Conservation (phyloP, 306 rosid species). For the Benincasa hispida region DNA sequence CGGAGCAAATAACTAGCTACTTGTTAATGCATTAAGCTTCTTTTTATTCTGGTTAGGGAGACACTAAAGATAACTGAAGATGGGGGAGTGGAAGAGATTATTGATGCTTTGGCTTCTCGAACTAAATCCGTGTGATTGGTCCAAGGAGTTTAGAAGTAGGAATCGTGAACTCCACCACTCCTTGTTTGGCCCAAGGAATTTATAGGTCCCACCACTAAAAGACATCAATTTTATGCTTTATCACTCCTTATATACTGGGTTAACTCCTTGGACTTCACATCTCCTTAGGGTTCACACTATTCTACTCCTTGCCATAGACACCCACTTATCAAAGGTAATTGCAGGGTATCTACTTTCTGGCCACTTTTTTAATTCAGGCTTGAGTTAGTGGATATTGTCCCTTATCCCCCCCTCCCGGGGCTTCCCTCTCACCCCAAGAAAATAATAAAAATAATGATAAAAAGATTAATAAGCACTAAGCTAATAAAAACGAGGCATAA, state of each 20-base stretch:
- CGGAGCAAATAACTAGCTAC: neutral
- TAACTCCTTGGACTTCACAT: too few relatives aligned
- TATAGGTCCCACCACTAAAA: too few relatives aligned
- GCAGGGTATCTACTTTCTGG: neutral
- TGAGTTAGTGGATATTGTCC: neutral
- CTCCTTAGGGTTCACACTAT: too few relatives aligned
- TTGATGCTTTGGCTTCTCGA: neutral
- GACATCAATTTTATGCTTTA: too few relatives aligned
- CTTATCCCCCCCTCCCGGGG: neutral
- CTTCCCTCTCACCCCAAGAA: neutral
- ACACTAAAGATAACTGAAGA: neutral
- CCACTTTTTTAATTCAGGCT: neutral
- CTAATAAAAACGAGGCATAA: neutral
- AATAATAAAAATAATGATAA: conserved; percentile 3
- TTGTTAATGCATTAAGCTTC: neutral
- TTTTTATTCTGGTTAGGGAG: neutral
- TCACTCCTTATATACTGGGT: too few relatives aligned
- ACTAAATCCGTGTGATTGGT: too few relatives aligned
- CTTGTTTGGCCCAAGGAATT: too few relatives aligned
- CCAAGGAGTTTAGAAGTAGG: too few relatives aligned
- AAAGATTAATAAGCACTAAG: neutral
- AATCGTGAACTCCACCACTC: too few relatives aligned
- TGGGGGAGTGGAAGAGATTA: neutral
- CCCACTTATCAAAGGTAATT: neutral
- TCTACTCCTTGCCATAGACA: too few relatives aligned